Evolutionary conservation across 345 rosid species (phyloP).

Genomic region (Murraya koenigii): DNA sequence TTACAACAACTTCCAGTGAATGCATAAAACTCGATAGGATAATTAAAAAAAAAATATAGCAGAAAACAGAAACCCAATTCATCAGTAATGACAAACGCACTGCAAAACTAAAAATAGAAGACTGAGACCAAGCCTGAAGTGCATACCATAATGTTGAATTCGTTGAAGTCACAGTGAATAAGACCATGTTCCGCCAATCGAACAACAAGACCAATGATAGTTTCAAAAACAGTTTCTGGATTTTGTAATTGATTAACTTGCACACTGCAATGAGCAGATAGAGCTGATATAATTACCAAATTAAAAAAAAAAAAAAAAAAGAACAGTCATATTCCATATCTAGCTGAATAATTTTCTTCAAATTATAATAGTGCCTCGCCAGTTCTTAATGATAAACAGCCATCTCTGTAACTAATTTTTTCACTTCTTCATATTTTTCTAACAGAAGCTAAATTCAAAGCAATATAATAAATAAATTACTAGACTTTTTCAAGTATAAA

Average conservation of each 20-base stretch:
- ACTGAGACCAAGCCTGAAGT: neutral
- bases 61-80: neutral
- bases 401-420: neutral
- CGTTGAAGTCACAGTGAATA: slow-evolving; percentile 96
- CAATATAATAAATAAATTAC: too few species aligned
- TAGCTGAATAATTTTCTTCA: neutral
- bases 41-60: neutral
- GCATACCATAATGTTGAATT: slow-evolving; percentile 92
- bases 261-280: slow-evolving; percentile 48
- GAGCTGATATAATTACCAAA: neutral
- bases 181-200: slow-evolving; percentile 93
- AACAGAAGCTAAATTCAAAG: neutral
- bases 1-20: neutral
- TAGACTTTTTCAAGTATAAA: neutral
- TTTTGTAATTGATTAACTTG: slow-evolving; percentile 87
- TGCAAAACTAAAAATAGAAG: neutral
- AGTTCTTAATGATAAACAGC: neutral
- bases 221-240: slow-evolving; percentile 74
- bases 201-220: slow-evolving; percentile 66
- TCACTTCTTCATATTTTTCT: neutral
- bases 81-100: neutral
- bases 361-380: neutral
- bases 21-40: neutral
- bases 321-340: neutral
- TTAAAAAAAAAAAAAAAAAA: neutral